Evolutionary conservation across 805 yeast species (phyloP).

Genomic region (Saccharomycopsis malanga): DNA sequence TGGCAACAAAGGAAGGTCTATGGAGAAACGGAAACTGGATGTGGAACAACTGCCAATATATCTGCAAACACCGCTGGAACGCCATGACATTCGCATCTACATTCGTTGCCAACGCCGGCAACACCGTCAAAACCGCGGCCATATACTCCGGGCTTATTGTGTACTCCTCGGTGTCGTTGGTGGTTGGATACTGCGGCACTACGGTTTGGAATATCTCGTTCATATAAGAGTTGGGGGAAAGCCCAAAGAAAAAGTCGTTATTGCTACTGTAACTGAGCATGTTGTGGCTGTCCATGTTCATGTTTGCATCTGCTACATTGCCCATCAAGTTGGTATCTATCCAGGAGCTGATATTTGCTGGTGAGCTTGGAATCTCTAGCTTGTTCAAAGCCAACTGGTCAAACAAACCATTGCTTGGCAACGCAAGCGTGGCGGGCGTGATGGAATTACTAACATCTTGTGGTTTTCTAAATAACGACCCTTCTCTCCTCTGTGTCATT

Average conservation of each 20-base stretch:
- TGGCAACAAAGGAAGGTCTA: conserved; percentile 42
- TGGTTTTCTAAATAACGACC: background rate
- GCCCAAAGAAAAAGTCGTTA: conserved; percentile 5
- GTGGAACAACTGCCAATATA: conserved; percentile 51
- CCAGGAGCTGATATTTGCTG: conserved; percentile 14
- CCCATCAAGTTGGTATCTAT: conserved; percentile 13
- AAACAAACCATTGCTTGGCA: background rate
- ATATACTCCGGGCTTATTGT: conserved; percentile 2
- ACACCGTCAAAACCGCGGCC: background rate
- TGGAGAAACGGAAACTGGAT: conserved; percentile 46
- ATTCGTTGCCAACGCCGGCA: conserved; percentile 8
- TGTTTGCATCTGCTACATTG: background rate
- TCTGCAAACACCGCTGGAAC: conserved; percentile 25
- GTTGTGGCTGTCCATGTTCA: background rate
- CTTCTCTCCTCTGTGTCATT: background rate
- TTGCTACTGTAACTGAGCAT: background rate
- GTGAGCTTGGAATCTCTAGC: conserved; percentile 4
- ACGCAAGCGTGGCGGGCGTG: background rate
- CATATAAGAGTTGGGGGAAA: conserved; percentile 7
- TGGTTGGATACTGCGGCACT: background rate
- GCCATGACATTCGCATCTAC: conserved; percentile 7
- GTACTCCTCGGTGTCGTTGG: conserved; percentile 5
- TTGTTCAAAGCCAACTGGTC: background rate
- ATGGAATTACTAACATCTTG: background rate
- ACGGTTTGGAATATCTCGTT: conserved; percentile 12